Conservation (phyloP, 2,329 filamentous ascomycete genomes). For the Fusarium armeniacum region DNA sequence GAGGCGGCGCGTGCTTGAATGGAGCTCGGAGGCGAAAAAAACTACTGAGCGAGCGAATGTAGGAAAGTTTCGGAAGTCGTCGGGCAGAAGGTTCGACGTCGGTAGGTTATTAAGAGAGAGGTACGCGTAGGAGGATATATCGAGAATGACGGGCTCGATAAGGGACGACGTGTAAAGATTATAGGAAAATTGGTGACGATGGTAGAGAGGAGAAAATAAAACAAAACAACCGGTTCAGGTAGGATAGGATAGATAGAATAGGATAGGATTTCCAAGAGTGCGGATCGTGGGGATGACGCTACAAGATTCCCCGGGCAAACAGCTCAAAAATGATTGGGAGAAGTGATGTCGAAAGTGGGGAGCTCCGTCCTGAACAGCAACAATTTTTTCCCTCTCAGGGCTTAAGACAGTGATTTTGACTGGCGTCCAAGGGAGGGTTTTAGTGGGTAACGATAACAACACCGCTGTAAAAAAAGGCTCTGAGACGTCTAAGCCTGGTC, state of each 20-base stretch:
- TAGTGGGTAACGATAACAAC: slow-evolving; percentile 40
- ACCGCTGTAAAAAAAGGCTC: slow-evolving; percentile 10
- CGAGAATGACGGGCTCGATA: slow-evolving; percentile 13
- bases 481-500: slow-evolving; percentile 28
- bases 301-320: slow-evolving; percentile 43
- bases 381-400: slow-evolving; percentile 44
- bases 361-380: slow-evolving; percentile 42
- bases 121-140: slow-evolving; percentile 4
- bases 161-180: slow-evolving; percentile 12
- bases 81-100: slow-evolving; percentile 27
- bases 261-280: slow-evolving; percentile 46
- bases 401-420: slow-evolving; percentile 40
- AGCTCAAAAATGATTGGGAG: slow-evolving; percentile 47
- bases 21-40: slow-evolving; percentile 30
- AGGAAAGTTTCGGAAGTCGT: slow-evolving; percentile 25
- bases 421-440: slow-evolving; percentile 27
- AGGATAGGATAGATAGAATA: slow-evolving; percentile 17
- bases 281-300: slow-evolving; percentile 52
- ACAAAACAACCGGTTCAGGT: slow-evolving; percentile 28
- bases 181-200: slow-evolving; percentile 28
- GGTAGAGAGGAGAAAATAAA: slow-evolving; percentile 32
- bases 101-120: slow-evolving; percentile 9
- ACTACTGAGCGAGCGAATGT: slow-evolving; percentile 31
- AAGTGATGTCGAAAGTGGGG: slow-evolving; percentile 39
- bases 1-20: slow-evolving; percentile 37